Percentiles rank a stretch among this genome's conserved stretches.
Conservation (phyloP, 1,284 basidiomycete genomes). For the Ustilago bromivora region DNA sequence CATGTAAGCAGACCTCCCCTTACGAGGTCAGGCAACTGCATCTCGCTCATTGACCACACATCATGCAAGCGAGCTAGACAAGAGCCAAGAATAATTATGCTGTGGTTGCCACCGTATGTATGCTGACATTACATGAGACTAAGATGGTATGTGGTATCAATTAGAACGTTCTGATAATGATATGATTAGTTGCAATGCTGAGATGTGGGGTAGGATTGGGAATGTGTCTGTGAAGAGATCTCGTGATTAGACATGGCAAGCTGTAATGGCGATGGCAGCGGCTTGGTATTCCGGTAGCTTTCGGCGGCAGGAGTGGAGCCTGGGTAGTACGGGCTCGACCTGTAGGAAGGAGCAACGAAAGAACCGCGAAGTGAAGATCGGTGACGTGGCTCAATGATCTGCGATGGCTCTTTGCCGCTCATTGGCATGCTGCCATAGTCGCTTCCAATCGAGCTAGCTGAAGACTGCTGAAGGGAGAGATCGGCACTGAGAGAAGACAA, state of each 20-base stretch:
- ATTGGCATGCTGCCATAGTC: neutral
- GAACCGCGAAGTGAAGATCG: slow-evolving; percentile 7
- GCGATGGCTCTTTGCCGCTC: slow-evolving; percentile 1
- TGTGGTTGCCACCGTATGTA: neutral
- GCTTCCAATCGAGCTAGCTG: neutral
- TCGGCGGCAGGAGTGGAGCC: neutral
- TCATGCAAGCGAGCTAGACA: neutral
- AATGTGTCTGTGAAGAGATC: slow-evolving; percentile 1
- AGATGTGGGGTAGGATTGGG: slow-evolving; percentile 14
- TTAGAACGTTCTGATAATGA: neutral
- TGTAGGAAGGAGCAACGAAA: neutral
- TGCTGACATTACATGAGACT: neutral
- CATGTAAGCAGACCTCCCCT: too few species aligned
- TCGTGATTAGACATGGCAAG: slow-evolving; percentile 30
- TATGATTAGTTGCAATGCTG: slow-evolving; percentile 23
- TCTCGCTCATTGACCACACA: too few species aligned
- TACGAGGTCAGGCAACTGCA: neutral
- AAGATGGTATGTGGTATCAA: neutral
- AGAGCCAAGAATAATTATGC: neutral
- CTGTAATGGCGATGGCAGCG: slow-evolving; percentile 28
- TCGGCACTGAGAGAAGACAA: slow-evolving; percentile 27
- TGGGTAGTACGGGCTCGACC: neutral
- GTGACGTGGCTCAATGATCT: neutral
- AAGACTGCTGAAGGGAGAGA: slow-evolving; percentile 12
- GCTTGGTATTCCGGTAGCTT: slow-evolving; percentile 5